These are phyloP conservation scores for Tolypocladium sp. DNA, from an alignment of 2,329 filamentous ascomycete genomes.

Conservation along the genomic window DNA sequence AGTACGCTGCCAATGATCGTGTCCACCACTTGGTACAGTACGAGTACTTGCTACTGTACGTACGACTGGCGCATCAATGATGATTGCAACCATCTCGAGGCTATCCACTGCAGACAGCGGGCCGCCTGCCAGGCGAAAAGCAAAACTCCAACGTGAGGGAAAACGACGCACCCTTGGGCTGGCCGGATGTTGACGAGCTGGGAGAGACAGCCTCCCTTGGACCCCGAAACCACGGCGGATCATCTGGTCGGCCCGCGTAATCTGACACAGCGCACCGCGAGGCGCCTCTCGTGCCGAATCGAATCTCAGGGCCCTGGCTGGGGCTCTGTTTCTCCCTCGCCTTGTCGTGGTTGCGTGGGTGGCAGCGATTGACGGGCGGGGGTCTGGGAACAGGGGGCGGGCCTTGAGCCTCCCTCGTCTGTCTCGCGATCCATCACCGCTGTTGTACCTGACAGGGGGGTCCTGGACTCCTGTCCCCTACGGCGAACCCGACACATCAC, in stretches of 20 bases:
- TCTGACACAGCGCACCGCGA: slow-evolving; percentile 1
- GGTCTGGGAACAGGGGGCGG: neutral
- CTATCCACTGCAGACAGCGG: no score
- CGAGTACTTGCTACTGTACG: no score
- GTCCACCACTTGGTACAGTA: no score
- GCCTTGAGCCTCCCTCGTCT: neutral
- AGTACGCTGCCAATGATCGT: no score
- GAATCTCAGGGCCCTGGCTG: neutral
- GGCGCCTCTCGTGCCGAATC: neutral
- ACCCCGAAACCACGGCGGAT: neutral
- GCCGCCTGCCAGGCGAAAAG: no score
- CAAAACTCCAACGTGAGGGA: no score
- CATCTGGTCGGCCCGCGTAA: slow-evolving; percentile 1
- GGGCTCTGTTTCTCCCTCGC: neutral
- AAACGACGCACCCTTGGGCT: no score
- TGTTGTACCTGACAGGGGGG: neutral
- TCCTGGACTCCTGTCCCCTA: neutral
- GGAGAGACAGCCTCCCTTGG: neutral
- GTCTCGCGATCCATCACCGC: neutral
- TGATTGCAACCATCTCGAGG: neutral
- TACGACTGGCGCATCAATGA: neutral
- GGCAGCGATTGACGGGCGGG: neutral
- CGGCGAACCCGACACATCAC: neutral
- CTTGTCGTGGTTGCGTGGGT: neutral
- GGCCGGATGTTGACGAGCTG: neutral